phyloP scores from a whole-genome alignment of 1,284 basidiomycete species.

The Rhodotorula sp. region DNA sequence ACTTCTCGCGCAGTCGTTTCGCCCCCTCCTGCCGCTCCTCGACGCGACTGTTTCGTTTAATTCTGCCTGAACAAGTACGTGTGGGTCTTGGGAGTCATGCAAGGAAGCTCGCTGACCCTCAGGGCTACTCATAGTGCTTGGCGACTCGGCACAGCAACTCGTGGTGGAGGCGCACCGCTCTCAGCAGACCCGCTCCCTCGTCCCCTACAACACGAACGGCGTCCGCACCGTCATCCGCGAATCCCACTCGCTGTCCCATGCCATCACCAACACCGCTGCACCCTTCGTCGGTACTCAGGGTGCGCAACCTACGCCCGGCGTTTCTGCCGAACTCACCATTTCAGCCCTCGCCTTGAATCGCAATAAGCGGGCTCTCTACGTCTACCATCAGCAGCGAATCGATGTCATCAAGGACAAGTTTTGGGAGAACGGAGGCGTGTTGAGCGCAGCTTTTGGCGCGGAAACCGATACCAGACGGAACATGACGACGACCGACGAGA shows the following conservation, averaged over 20 bases:
- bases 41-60: neutral
- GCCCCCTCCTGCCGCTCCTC: neutral
- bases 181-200: conserved; percentile 73
- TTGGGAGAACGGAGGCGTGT: conserved; percentile 88
- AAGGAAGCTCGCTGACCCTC: neutral
- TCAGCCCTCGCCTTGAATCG: conserved; percentile 82
- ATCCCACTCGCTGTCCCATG: conserved; percentile 73
- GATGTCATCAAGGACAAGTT: conserved; percentile 79
- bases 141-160: conserved; percentile 82
- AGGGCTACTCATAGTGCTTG: conserved; percentile 51
- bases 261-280: conserved; percentile 49
- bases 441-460: conserved; percentile 71
- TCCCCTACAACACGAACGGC: conserved; percentile 88
- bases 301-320: conserved; percentile 52
- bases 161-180: conserved; percentile 81
- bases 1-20: neutral
- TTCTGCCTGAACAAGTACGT: neutral
- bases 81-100: too few species aligned
- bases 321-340: conserved; percentile 62
- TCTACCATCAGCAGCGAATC: conserved; percentile 81
- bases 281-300: conserved; percentile 50
- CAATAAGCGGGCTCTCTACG: conserved; percentile 89
- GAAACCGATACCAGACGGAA: conserved; percentile 66
- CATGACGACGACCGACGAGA: conserved; percentile 84
- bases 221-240: conserved; percentile 85